Base-by-base conservation (phyloP, 1,139 yeast species). In the Suhomyces panamericanus region DNA sequence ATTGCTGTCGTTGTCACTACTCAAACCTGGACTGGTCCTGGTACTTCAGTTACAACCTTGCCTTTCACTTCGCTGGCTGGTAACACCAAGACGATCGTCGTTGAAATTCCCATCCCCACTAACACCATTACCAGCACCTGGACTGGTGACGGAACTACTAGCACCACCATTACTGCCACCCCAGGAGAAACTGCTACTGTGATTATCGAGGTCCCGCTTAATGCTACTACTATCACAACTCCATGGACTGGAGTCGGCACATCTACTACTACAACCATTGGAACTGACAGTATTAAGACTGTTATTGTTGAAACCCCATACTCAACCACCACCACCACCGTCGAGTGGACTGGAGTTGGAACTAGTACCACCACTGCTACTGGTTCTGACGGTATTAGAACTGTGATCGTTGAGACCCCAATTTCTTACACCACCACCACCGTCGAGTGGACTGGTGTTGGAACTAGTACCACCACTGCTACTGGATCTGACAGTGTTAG, bases 81-180 rank as follows among this genome's bases (percentile, higher is more conserved):
- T 24, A 51, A 20, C 24, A 20, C 52, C n/a, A 44, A 49, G 31
- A 48, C 54, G 11, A 48, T 54, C 31, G 40, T 44, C 11, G 49
- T 54, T n/a, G 49, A 47, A 13, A 53, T 54, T 20, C 58, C 58
- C 2, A 35, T 43, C 8, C 56, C 53, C 31, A 49, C 45, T 12
- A 39, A 42, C 27, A 50, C 54, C 2, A 31, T 42, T 6, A 55
- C 58, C 2, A 15, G 39, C 2, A 46, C 49, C 3, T 52, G 52
- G 52, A 46, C 44, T 15, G 50, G 42, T 3, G 11, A 29, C 13
- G 9, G 5, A n/a, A 39, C 46, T 14, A 11, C 33, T 14, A 31
- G 14, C 16, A 31, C 33, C 6, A 31, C 33, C 11, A 27, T 41
- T 14, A 47, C 50, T 24, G 33, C 41, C 27, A 48, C 50, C 10